Conservation (phyloP, 2,329 filamentous ascomycete species). For the Pleochaeta shiraiana region DNA sequence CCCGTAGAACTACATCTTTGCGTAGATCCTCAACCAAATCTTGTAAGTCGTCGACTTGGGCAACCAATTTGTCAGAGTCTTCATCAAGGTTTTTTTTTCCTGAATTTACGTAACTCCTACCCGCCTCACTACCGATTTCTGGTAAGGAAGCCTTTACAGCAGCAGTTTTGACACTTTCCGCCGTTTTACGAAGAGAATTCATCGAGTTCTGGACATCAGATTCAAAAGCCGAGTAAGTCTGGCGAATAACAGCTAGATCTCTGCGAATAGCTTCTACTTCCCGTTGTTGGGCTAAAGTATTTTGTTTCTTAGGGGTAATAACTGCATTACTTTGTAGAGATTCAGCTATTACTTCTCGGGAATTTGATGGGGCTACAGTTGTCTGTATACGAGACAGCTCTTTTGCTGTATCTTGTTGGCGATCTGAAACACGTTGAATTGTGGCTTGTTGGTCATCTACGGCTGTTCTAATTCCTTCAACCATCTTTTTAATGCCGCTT, state of each 20-base stretch:
- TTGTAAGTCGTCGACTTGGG: conserved; percentile 89
- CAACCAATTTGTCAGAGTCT: conserved; percentile 79
- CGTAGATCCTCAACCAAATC: conserved; percentile 91
- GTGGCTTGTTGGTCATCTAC: conserved; percentile 65
- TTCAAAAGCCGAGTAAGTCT: conserved; percentile 83
- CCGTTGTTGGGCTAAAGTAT: conserved; percentile 36
- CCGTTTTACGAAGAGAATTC: conserved; percentile 62
- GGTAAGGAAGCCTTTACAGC: conserved; percentile 52
- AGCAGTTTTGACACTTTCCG: conserved; percentile 53
- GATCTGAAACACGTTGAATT: conserved; percentile 70
- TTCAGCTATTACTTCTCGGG: conserved; percentile 4
- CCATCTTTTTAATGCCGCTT: conserved; percentile 52
- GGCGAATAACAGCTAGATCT: conserved; percentile 75
- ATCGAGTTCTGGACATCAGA: conserved; percentile 77
- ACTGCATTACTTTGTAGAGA: conserved; percentile 11
- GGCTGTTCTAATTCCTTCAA: conserved; percentile 70
- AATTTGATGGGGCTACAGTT: conserved; percentile 13
- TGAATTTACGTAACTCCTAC: conserved; percentile 61
- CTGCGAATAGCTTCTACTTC: conserved; percentile 69
- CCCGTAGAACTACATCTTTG: conserved; percentile 86
- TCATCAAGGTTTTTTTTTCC: conserved; percentile 73
- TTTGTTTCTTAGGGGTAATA: conserved; percentile 15
- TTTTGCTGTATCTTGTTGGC: conserved; percentile 72
- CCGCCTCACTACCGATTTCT: conserved; percentile 52
- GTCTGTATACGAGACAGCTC: conserved; percentile 42